A percentile compares a stretch with the other conserved stretches of the same genome.
These are phyloP conservation scores for Amanita exitialis DNA, from an alignment of 768 basidiomycete species.

Conservation along the genomic window DNA sequence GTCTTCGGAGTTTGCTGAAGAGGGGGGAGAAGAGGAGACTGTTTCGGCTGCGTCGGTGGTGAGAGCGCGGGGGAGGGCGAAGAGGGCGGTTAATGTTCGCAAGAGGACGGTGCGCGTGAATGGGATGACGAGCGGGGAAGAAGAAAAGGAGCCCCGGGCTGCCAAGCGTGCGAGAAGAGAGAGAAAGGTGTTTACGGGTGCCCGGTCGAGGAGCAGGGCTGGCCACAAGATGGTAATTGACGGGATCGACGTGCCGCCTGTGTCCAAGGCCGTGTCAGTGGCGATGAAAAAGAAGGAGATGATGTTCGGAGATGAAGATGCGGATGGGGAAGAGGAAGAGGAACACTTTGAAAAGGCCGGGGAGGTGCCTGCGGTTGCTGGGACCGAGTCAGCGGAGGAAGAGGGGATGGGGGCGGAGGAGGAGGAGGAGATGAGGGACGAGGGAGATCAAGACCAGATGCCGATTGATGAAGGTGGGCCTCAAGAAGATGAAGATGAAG, in stretches of 20 bases:
- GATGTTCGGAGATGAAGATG: constrained; percentile 2
- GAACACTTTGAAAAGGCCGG: not conserved
- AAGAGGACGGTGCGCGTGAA: not conserved
- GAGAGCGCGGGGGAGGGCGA: not conserved
- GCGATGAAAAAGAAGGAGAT: constrained; percentile 1
- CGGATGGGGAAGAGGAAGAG: constrained; percentile 6
- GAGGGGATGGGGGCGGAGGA: not conserved
- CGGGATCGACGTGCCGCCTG: constrained; percentile 4
- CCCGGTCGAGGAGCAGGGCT: no score
- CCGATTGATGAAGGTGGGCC: not conserved
- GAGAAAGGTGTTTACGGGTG: no score
- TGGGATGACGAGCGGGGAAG: not conserved
- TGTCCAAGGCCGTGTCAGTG: not conserved
- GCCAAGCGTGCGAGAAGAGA: not conserved
- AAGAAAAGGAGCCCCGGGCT: not conserved
- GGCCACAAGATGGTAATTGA: constrained; percentile 3
- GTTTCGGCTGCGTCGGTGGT: no score
- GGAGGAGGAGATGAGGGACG: no score
- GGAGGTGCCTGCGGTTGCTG: no score
- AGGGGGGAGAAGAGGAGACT: no score
- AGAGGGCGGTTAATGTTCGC: not conserved
- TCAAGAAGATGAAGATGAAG: constrained; percentile 7
- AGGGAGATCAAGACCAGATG: not conserved
- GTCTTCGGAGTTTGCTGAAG: no score
- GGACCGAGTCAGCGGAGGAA: not conserved